Base-by-base conservation (phyloP, 2,329 filamentous ascomycete species). In the Botrytis byssoidea region DNA sequence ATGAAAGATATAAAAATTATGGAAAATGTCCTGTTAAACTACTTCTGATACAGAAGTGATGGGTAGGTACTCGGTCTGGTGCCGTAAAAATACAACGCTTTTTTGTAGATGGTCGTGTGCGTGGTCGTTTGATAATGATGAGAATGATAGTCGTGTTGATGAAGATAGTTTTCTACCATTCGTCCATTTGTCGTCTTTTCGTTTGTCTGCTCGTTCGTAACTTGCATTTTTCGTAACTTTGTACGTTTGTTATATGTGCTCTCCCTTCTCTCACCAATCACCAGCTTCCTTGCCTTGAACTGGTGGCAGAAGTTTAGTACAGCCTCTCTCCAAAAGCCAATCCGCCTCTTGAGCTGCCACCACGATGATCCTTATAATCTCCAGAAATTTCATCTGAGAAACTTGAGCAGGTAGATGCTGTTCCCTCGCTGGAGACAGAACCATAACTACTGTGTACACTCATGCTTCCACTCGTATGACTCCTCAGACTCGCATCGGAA, bases 321-420 rank as follows among this genome's bases (percentile, higher is more conserved):
- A 86, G 79, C 72, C 85, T 82, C 68, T 85, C 83, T 32, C 83
- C 80, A 76, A 85, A 85, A 46, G 82, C 77, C 76, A 86, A 81
- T 16, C 83, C 81, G 1, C 35, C 48, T 20, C 48, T 42, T 7
- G 40, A 51, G 20, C n/a, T n/a, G 10, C 35, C 35, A 37, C 22
- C 59, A 63, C 37, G 60, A 40, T 40, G 60, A 40, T 63, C 32
- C 46, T 68, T 40, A 7, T 68, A 55, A 20, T 29, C 65, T 3
- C 16, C 9, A 2, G 25, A 7, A 14, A 68, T 42, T 9, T 68
- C 65, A 9, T 68, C 65, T 5, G 65, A 55, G 4, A 55, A 68
- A 22, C 35, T 68, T 10, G 65, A 68, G 25, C 35, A 68, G 1
- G 46, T 55, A 68, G 65, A 68, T 29, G 65, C 25, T 1, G 65